Conservation (phyloP, 352 stramenopile species). For the Phytophthora pistaciae region DNA sequence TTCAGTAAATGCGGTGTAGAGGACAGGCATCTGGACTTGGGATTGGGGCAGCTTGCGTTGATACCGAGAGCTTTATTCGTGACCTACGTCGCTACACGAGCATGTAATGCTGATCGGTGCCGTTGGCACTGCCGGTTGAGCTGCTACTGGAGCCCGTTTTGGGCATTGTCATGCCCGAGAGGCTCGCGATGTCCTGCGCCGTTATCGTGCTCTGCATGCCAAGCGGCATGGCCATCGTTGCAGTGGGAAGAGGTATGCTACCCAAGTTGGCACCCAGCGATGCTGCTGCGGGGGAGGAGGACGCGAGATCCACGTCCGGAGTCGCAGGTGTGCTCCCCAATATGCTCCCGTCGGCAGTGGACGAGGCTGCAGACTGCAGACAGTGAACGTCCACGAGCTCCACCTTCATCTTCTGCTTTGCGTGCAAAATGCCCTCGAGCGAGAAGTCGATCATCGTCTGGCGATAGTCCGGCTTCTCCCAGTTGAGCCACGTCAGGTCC, state of each 20-base stretch:
- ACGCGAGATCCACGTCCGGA: constrained; percentile 28
- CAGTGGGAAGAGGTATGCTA: constrained; percentile 21
- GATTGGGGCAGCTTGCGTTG: not conserved
- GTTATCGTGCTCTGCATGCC: constrained; percentile 34
- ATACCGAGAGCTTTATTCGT: not conserved
- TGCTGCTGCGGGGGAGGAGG: constrained; percentile 12
- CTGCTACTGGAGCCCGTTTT: constrained; percentile 20
- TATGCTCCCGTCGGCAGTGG: constrained; percentile 10
- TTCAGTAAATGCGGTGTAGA: not conserved
- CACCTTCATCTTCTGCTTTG: constrained; percentile 71
- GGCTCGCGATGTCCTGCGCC: constrained; percentile 30
- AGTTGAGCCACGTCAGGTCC: constrained; percentile 60
- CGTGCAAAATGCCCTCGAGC: constrained; percentile 73
- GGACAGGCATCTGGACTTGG: not conserved
- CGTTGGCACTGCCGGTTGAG: constrained; percentile 3
- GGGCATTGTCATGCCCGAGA: constrained; percentile 25
- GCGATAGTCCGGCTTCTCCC: constrained; percentile 73
- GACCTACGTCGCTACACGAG: constrained; percentile 31
- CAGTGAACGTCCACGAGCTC: constrained; percentile 69
- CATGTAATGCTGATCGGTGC: constrained; percentile 35
- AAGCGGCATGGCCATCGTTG: constrained; percentile 27
- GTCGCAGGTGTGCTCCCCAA: constrained; percentile 14
- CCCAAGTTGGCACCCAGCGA: constrained; percentile 18
- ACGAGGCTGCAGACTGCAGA: constrained; percentile 22
- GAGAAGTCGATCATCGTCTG: constrained; percentile 70